phyloP scores from a whole-genome alignment of 192 early-diverging fungal genomes.

The Coemansia sp. region DNA sequence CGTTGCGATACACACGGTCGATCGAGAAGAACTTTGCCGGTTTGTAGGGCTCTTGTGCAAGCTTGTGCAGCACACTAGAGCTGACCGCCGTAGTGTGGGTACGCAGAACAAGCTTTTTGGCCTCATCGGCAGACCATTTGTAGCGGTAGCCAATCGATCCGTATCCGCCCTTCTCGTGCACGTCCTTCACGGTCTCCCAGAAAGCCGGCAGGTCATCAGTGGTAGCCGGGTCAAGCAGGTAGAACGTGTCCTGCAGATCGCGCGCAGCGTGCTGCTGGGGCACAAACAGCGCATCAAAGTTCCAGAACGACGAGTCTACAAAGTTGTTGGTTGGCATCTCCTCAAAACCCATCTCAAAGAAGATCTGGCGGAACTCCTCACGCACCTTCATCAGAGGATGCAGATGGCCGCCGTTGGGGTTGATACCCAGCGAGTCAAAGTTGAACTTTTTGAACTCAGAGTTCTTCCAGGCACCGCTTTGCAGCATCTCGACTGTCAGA shows the following conservation, averaged over 20 bases:
- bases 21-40: conserved; percentile 99
- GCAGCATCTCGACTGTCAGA: conserved; percentile 90
- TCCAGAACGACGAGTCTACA: conserved; percentile 99
- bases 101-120: conserved; percentile 88
- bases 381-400: conserved; percentile 99
- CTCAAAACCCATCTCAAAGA: conserved; percentile 97
- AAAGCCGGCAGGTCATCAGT: conserved; percentile 83
- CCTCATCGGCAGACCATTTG: conserved; percentile 89
- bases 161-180: conserved; percentile 92
- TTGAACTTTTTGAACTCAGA: conserved; percentile 99
- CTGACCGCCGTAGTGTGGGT: conserved; percentile 97
- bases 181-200: conserved; percentile 86
- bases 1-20: conserved; percentile 98
- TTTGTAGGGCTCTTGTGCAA: conserved; percentile 85
- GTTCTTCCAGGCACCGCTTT: conserved; percentile 89
- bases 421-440: conserved; percentile 86
- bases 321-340: conserved; percentile 99
- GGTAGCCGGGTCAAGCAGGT: conserved; percentile 62
- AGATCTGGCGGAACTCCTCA: conserved; percentile 98
- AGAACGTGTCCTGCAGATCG: conserved; percentile 85
- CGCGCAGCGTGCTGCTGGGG: conserved; percentile 97
- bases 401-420: conserved; percentile 81
- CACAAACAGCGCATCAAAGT: conserved; percentile 99
- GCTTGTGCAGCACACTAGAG: conserved; percentile 89
- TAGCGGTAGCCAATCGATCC: conserved; percentile 95